Evolutionary conservation across 257 asterid genomes (phyloP).

Genomic region (Coffea eugenioides): DNA sequence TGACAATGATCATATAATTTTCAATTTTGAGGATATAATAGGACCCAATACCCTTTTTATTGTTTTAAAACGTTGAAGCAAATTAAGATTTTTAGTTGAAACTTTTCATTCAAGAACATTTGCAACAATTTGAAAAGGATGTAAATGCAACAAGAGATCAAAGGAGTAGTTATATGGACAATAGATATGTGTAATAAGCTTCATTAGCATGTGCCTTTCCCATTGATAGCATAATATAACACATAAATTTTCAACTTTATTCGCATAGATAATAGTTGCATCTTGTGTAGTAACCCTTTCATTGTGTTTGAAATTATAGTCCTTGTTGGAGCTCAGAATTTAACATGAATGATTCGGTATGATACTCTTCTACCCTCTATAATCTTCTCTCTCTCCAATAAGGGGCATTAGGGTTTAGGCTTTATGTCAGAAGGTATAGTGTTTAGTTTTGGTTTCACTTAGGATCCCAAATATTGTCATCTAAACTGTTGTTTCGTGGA

Average conservation of each 20-base stretch:
- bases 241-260: background rate
- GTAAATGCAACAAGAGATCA: background rate
- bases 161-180: background rate
- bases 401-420: background rate
- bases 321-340: background rate
- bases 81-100: background rate
- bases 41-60: no score
- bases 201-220: background rate
- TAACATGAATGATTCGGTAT: background rate
- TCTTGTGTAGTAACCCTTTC: background rate
- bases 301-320: background rate
- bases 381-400: background rate
- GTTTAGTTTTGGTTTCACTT: slow-evolving; percentile 2
- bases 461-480: background rate
- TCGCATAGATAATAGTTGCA: background rate
- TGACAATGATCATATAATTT: no score
- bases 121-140: background rate
- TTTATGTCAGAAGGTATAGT: background rate
- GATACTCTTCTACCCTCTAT: background rate
- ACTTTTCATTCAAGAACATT: no score
- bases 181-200: background rate
- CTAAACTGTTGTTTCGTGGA: background rate
- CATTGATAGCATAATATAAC: background rate
- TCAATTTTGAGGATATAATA: no score
- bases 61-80: background rate